Base-by-base conservation (phyloP, 2,329 filamentous ascomycete species). In the Graphilbum ipis-grandicollis region DNA sequence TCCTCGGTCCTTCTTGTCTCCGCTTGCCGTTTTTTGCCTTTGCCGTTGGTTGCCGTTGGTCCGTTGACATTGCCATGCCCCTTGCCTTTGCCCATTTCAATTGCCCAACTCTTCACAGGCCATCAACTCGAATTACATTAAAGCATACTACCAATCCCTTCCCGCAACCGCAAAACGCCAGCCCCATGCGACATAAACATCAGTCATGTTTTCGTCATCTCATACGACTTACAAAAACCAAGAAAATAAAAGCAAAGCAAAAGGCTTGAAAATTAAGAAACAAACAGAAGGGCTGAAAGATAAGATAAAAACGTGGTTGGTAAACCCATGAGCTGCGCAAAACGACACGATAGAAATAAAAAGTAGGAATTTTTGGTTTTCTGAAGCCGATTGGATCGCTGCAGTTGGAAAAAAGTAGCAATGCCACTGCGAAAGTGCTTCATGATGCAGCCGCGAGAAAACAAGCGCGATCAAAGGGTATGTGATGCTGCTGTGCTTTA, bases 221-320 rank as follows among this genome's bases (percentile, higher is more conserved):
- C 34, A 9, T 25, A 15, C 5, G 10, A 19, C 9, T 13, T 23
- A 19, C 19, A 34, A 25, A 13, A 23, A 23, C 19, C 9, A 17
- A 21, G 22, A 19, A 39, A 33, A 18, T 26, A 35, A 33, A 34
- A 22, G 26, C 8, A 33, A 19, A 43, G 35, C n/a, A 38, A 35
- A 37, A 33, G 14, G 21, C 23, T 29, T 33, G 14, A 22, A 23
- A 34, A 8, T 12, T 19, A 37, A 33, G 38, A 30, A 38, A 23
- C 47, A 44, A 34, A 41, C 33, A 29, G 38, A 36, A 38, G 37
- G 4, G 19, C 31, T 33, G 43, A 21, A 33, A 40, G 23, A 15
- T 36, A 33, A 25, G 22, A 10, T n/a, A 29, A 12, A 29, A 29
- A 6, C n/a, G n/a, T n/a, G n/a, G n/a, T n/a, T 29, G 9, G 28